Evolutionary conservation across 2,329 filamentous ascomycete species (phyloP), one percentile per base, ranked within the genome.

Genomic region (Fusarium concolor): DNA sequence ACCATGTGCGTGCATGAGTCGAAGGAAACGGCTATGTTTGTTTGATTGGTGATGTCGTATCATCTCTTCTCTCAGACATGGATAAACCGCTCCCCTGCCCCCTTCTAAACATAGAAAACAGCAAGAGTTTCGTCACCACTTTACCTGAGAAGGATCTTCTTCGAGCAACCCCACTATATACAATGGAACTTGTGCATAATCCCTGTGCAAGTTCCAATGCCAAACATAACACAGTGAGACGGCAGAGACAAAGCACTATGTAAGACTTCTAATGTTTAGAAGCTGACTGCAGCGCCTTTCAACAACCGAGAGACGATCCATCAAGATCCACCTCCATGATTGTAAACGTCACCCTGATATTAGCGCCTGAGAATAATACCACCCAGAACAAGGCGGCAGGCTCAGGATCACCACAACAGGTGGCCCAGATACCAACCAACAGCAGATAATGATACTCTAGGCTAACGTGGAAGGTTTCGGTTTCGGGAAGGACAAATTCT

Each of bases 121-220:
- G 43, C 38, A 45, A 45, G 24, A 28, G 41, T 22, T 54, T 52
- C 51, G 51, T 54, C 57, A 44, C 52, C 46, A 62, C 20, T 55
- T 14, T 46, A 37, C 35, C 39, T 52, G 51, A 52, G 24, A 58
- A 41, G 29, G 52, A 58, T 64, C 52, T 45, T 39, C 59, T 28
- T 42, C 45, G 29, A 26, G n/a, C 31, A 39, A 43, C 57, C 59
- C 59, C 59, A 62, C 59, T 61, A 62, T 61, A 62, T 56, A 20
- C 41, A 47, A 47, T 47, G 31, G 39, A 33, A 24, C 14, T 33
- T 31, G 31, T 45, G 15, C 14, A 35, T 26, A 28, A 62, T 28
- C 60, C 60, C 45, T 63, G 60, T 39, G 10, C 14, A 20, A 41
- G 12, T 8, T 18, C 28, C 33, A 33, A 52, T 15, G 35, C 38